Percentiles rank a stretch among this genome's conserved stretches.
Evolutionary conservation across 306 rosid species (phyloP).

Genomic region (Lotus japonicus): DNA sequence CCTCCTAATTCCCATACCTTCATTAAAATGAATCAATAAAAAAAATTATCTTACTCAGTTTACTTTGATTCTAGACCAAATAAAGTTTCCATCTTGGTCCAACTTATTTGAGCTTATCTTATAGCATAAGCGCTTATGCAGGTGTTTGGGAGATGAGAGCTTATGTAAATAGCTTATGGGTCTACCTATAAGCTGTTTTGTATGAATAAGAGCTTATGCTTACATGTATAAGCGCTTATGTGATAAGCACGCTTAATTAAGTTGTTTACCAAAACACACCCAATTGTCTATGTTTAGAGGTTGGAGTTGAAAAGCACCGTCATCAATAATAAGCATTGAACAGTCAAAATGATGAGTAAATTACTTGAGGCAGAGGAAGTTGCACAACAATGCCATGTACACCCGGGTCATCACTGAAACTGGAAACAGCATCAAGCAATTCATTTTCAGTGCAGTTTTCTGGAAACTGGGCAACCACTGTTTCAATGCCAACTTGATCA

Average conservation of each 20-base stretch:
- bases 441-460: slow-evolving; percentile 37
- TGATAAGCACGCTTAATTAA: too few species aligned
- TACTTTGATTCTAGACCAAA: not conserved
- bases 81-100: not conserved
- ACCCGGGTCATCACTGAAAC: slow-evolving; percentile 35
- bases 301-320: too few species aligned
- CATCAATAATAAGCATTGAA: not conserved
- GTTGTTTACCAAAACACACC: too few species aligned
- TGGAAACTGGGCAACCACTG: slow-evolving; percentile 33
- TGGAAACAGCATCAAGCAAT: slow-evolving; percentile 35
- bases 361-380: slow-evolving; percentile 56
- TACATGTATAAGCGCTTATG: too few species aligned
- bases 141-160: too few species aligned
- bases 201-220: too few species aligned
- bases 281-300: too few species aligned
- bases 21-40: not conserved
- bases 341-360: not conserved
- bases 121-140: too few species aligned
- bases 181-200: too few species aligned
- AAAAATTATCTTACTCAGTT: not conserved
- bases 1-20: not conserved
- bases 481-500: slow-evolving; percentile 46
- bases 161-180: too few species aligned
- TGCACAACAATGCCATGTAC: slow-evolving; percentile 54
- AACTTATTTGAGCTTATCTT: too few species aligned